Percentiles rank a stretch among this genome's conserved stretches.
phyloP scores from a whole-genome alignment of 2,329 filamentous ascomycete genomes.

The Aspergillus fumigatus region DNA sequence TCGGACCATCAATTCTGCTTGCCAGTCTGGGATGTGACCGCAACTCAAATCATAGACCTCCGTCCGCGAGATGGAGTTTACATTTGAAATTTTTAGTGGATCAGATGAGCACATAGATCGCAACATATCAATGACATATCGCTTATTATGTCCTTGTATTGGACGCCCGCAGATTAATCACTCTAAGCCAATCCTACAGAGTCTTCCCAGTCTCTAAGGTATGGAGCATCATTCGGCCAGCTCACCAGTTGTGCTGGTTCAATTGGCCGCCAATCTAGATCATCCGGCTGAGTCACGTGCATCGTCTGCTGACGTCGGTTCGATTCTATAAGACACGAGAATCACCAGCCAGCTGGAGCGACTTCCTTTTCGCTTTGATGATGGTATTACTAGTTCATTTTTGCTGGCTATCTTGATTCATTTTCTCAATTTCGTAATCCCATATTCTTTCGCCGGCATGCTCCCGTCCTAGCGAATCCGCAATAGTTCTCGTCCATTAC shows the following conservation, averaged over 20 bases:
- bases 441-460: not conserved
- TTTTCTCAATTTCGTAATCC: not conserved
- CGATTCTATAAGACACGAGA: not conserved
- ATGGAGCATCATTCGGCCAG: not conserved
- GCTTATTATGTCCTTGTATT: not conserved
- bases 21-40: not conserved
- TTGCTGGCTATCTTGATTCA: not conserved
- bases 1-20: not conserved
- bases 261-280: not conserved
- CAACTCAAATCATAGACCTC: not conserved
- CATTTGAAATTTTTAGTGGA: not conserved
- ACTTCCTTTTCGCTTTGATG: not conserved
- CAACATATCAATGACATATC: not conserved
- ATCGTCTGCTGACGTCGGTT: conserved; percentile 8
- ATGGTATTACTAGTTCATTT: not conserved
- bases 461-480: not conserved
- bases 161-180: not conserved
- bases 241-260: too few relatives aligned
- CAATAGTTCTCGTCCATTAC: not conserved
- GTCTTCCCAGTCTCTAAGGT: not conserved
- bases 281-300: not conserved
- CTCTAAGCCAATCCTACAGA: not conserved
- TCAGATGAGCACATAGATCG: not conserved
- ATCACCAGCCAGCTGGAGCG: not conserved
- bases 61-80: not conserved